Evolutionary conservation across 2,329 filamentous ascomycete genomes (phyloP).

Genomic region (Colletotrichum spaethianum): DNA sequence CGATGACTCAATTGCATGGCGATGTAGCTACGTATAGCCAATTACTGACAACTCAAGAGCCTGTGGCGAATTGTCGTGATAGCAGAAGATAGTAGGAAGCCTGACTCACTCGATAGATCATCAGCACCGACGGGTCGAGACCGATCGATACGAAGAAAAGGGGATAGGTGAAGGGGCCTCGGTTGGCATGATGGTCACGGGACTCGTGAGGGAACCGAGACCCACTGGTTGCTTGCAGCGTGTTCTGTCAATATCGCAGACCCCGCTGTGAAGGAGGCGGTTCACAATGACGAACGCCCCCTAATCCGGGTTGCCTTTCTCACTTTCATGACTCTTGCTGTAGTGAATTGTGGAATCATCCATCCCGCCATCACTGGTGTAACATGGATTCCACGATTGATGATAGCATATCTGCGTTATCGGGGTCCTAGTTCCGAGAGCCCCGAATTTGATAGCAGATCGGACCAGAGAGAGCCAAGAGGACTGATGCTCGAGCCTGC

Average conservation of each 20-base stretch:
- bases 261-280: conserved; percentile 17
- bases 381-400: conserved; percentile 17
- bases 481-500: conserved; percentile 15
- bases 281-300: conserved; percentile 13
- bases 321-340: conserved; percentile 3
- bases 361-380: conserved; percentile 22
- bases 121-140: conserved; percentile 15
- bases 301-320: not conserved
- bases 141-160: conserved; percentile 5
- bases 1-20: conserved; percentile 16
- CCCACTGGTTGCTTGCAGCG: conserved; percentile 20
- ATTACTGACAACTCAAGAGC: not conserved
- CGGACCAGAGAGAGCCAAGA: conserved; percentile 22
- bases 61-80: not conserved
- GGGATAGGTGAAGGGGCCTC: not conserved
- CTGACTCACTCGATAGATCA: conserved; percentile 24
- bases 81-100: not conserved
- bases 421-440: not conserved
- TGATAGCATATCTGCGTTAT: conserved; percentile 5
- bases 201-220: conserved; percentile 24
- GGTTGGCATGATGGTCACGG: conserved; percentile 21
- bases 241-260: conserved; percentile 6
- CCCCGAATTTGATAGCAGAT: conserved; percentile 17
- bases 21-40: not conserved
- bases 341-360: conserved; percentile 8